These are phyloP conservation scores for Clathrospora elynae DNA, from an alignment of 2,329 filamentous ascomycete species.

Conservation along the genomic window DNA sequence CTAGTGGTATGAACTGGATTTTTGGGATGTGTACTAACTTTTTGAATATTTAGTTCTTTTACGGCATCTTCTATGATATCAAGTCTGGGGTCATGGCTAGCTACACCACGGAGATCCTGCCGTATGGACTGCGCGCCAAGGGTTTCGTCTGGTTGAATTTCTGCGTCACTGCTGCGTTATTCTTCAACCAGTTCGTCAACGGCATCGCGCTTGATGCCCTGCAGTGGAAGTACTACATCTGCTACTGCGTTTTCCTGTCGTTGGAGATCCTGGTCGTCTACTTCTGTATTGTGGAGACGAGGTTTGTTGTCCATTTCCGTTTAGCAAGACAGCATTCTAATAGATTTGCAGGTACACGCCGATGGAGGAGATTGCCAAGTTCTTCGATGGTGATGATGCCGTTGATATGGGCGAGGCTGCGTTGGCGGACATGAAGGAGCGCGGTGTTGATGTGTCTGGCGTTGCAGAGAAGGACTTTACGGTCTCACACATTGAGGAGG, in stretches of 20 bases:
- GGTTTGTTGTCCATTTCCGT: constrained; percentile 1
- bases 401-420: constrained; percentile 21
- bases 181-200: constrained; percentile 23
- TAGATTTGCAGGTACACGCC: constrained; percentile 9
- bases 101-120: constrained; percentile 43
- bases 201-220: constrained; percentile 26
- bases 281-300: constrained; percentile 26
- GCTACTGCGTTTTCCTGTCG: constrained; percentile 26
- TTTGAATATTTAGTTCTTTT: constrained; percentile 13
- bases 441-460: constrained; percentile 1
- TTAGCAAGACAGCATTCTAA: neutral
- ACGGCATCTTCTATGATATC: constrained; percentile 19
- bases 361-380: constrained; percentile 24
- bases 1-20: too few relatives aligned
- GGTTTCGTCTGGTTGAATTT: constrained; percentile 14
- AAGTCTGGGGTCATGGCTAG: constrained; percentile 21
- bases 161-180: constrained; percentile 15
- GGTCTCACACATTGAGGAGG: constrained; percentile 7
- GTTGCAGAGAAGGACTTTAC: constrained; percentile 1
- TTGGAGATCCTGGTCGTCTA: constrained; percentile 17
- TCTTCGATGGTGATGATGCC: constrained; percentile 21
- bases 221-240: constrained; percentile 27
- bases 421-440: constrained; percentile 20
- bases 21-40: too few relatives aligned
- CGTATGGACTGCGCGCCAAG: constrained; percentile 33